Evolutionary conservation across 1,284 basidiomycete genomes (phyloP).

Genomic region (Ganoderma multipileum): DNA sequence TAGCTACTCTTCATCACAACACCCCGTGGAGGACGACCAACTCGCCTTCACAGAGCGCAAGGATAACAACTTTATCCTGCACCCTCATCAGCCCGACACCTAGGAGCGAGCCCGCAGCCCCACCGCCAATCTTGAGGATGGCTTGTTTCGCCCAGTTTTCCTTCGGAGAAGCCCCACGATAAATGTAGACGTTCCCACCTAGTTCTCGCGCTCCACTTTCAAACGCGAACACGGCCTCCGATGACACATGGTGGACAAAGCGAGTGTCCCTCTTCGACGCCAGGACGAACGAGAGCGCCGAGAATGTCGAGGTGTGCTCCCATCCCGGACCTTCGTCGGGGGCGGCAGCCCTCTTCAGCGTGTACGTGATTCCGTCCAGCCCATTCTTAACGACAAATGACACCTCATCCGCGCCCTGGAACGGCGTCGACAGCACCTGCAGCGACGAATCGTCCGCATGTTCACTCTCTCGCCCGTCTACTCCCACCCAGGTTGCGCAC

Average conservation of each 20-base stretch:
- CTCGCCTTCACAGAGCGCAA: constrained; percentile 83
- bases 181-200: constrained; percentile 86
- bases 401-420: constrained; percentile 49
- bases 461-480: constrained; percentile 49
- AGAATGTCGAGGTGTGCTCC: constrained; percentile 82
- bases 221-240: constrained; percentile 74
- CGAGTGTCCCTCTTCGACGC: constrained; percentile 92
- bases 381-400: constrained; percentile 79
- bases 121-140: constrained; percentile 76
- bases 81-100: constrained; percentile 68
- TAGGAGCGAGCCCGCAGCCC: constrained; percentile 75
- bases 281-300: constrained; percentile 92
- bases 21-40: constrained; percentile 68
- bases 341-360: constrained; percentile 44
- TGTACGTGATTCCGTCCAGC: constrained; percentile 84
- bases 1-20: constrained; percentile 33
- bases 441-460: constrained; percentile 50
- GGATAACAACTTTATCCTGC: constrained; percentile 50
- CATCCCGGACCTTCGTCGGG: constrained; percentile 52
- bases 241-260: constrained; percentile 76
- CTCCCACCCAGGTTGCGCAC: constrained; percentile 68
- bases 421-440: constrained; percentile 64
- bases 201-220: constrained; percentile 72
- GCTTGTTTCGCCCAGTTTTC: constrained; percentile 78
- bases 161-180: constrained; percentile 59